phyloP scores from a whole-genome alignment of 2,329 filamentous ascomycete genomes.

The Coniochaeta pulveracea region DNA sequence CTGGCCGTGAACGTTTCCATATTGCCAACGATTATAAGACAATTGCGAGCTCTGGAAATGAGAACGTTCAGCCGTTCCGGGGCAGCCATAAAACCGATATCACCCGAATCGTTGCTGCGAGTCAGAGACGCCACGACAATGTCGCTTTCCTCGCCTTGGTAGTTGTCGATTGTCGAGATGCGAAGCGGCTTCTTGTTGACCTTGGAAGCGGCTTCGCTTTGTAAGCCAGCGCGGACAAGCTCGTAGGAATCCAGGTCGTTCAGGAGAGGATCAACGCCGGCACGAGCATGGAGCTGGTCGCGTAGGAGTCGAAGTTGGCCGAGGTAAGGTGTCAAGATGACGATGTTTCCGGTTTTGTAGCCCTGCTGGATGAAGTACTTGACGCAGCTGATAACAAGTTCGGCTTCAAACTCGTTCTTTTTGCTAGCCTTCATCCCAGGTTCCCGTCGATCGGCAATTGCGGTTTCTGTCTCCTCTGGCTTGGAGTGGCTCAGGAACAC shows the following conservation, averaged over 20 bases:
- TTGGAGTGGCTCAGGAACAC: conserved; percentile 55
- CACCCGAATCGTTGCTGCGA: conserved; percentile 47
- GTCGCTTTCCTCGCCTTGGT: conserved; percentile 66
- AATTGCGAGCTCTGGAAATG: conserved; percentile 53
- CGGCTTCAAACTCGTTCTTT: conserved; percentile 51
- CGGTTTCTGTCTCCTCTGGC: conserved; percentile 33
- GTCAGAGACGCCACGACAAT: conserved; percentile 60
- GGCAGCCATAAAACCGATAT: conserved; percentile 61
- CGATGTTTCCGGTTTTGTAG: conserved; percentile 52
- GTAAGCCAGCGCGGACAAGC: conserved; percentile 48
- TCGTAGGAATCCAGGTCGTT: conserved; percentile 59
- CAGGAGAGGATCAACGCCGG: conserved; percentile 51
- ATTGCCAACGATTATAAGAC: conserved; percentile 60
- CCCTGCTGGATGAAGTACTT: conserved; percentile 61
- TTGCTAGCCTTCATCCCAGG: conserved; percentile 39
- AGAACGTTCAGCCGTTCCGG: conserved; percentile 61
- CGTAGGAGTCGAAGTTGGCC: conserved; percentile 52
- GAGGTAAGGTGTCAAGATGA: conserved; percentile 62
- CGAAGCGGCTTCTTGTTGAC: conserved; percentile 39
- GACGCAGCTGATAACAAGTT: conserved; percentile 54
- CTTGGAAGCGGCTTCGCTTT: conserved; percentile 39
- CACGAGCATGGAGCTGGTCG: conserved; percentile 29
- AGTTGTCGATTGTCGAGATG: conserved; percentile 68
- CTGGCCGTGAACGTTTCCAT: conserved; percentile 52
- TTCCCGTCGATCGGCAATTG: conserved; percentile 38